These are phyloP conservation scores for Ophiostoma ulmi DNA, from an alignment of 2,329 filamentous ascomycete species.

Conservation along the genomic window DNA sequence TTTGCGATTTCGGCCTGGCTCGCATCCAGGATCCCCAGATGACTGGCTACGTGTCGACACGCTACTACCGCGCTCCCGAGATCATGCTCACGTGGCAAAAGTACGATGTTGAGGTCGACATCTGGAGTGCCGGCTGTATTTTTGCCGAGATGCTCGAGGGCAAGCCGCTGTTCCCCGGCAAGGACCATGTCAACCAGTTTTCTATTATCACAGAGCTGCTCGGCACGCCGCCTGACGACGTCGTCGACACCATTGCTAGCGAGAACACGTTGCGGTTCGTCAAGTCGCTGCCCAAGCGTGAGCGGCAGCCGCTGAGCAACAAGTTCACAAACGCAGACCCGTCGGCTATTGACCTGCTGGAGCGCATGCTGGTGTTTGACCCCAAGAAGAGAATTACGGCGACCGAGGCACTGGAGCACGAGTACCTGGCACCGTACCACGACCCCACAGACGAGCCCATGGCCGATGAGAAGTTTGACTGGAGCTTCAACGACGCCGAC, in stretches of 20 bases:
- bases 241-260: slow-evolving; percentile 96
- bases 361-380: slow-evolving; percentile 97
- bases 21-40: slow-evolving; percentile 99
- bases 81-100: slow-evolving; percentile 99
- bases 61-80: slow-evolving; percentile 97
- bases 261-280: slow-evolving; percentile 98
- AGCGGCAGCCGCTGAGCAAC: slow-evolving; percentile 75
- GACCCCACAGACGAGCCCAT: slow-evolving; percentile 95
- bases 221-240: slow-evolving; percentile 93
- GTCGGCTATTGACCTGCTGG: slow-evolving; percentile 82
- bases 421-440: slow-evolving; percentile 94
- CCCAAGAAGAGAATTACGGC: slow-evolving; percentile 94
- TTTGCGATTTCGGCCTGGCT: slow-evolving; percentile 96
- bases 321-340: slow-evolving; percentile 94
- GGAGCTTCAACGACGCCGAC: slow-evolving; percentile 98
- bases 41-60: slow-evolving; percentile 97
- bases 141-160: slow-evolving; percentile 99
- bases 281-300: slow-evolving; percentile 90
- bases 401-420: slow-evolving; percentile 77
- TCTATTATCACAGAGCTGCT: slow-evolving; percentile 98
- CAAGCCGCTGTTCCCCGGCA: slow-evolving; percentile 95
- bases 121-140: slow-evolving; percentile 98
- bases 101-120: slow-evolving; percentile 97
- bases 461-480: slow-evolving; percentile 96
- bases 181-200: slow-evolving; percentile 99